phyloP scores from a whole-genome alignment of 208 protist genomes.

The Kentomonas sorsogonicus region DNA sequence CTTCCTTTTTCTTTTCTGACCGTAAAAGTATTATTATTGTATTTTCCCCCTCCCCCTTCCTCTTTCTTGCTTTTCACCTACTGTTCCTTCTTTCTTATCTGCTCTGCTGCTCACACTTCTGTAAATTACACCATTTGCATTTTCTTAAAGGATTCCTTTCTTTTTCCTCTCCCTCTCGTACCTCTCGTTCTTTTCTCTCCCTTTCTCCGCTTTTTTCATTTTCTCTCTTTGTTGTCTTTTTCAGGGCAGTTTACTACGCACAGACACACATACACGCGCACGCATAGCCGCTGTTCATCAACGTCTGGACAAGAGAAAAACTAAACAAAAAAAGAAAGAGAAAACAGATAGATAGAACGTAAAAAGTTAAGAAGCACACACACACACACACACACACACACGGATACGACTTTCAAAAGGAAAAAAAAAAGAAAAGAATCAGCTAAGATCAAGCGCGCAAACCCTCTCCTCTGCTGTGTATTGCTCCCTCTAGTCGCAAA shows the following conservation, averaged over 20 bases:
- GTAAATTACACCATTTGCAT: not conserved
- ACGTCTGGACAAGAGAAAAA: too few species aligned
- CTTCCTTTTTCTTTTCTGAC: not conserved
- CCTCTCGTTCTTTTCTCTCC: too few species aligned
- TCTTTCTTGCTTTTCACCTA: conserved; percentile 12
- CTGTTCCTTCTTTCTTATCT: conserved; percentile 14
- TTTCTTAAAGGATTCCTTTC: not conserved
- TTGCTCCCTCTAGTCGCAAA: too few species aligned
- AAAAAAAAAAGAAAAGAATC: not conserved
- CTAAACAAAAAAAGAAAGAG: too few species aligned
- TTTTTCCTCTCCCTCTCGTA: too few species aligned
- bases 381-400: conserved; percentile 5
- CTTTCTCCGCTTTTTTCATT: too few species aligned
- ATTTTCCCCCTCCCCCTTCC: not conserved
- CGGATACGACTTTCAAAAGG: not conserved
- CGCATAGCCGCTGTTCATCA: not conserved
- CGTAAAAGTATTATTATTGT: not conserved
- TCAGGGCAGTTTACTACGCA: too few species aligned
- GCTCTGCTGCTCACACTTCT: conserved; percentile 4
- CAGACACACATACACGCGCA: too few species aligned
- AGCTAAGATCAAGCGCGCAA: not conserved
- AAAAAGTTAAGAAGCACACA: not conserved
- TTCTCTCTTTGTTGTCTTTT: too few species aligned
- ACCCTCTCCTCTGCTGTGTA: too few species aligned
- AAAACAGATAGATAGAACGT: too few species aligned